Percentiles rank a stretch among this genome's conserved stretches.
phyloP scores from a whole-genome alignment of 148 eudicot species.

The Vaccinium corymbosum region DNA sequence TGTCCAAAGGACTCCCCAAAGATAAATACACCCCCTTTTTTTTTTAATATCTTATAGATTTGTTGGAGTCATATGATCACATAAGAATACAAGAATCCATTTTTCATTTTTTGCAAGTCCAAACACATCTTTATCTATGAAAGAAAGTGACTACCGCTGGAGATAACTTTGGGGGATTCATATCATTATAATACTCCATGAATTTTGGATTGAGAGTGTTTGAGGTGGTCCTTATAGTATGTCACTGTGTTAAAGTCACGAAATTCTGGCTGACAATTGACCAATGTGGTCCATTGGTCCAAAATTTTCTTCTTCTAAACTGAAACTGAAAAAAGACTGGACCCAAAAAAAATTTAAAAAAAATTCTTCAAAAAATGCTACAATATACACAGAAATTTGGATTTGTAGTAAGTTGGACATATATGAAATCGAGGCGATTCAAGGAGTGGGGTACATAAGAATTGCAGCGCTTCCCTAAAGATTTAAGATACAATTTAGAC shows the following conservation, averaged over 20 bases:
- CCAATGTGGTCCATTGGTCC: neutral
- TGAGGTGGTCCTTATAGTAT: slow-evolving; percentile 13
- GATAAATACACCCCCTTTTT: slow-evolving; percentile 23
- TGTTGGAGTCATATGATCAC: slow-evolving; percentile 26
- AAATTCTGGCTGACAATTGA: neutral
- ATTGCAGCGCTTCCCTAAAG: too few relatives aligned
- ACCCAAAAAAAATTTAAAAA: neutral
- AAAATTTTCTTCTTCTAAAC: too few relatives aligned
- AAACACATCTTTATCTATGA: slow-evolving; percentile 11
- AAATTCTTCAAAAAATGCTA: too few relatives aligned
- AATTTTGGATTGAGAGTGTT: neutral
- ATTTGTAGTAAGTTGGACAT: too few relatives aligned
- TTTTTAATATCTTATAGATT: slow-evolving; percentile 7
- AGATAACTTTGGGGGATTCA: slow-evolving; percentile 4
- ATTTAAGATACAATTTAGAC: too few relatives aligned
- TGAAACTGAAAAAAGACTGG: neutral
- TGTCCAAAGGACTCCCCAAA: slow-evolving; percentile 18
- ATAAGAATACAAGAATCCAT: slow-evolving; percentile 21
- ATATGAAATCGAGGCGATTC: too few relatives aligned
- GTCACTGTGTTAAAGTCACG: neutral
- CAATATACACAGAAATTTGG: too few relatives aligned
- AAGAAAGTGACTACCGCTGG: slow-evolving; percentile 24
- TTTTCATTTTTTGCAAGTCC: slow-evolving; percentile 12
- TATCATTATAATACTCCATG: neutral
- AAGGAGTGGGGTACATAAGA: too few relatives aligned